A percentile compares a stretch with the other conserved stretches of the same genome.
These are phyloP conservation scores for Rachicladosporium sp. DNA, from an alignment of 2,329 filamentous ascomycete species.

Conservation along the genomic window DNA sequence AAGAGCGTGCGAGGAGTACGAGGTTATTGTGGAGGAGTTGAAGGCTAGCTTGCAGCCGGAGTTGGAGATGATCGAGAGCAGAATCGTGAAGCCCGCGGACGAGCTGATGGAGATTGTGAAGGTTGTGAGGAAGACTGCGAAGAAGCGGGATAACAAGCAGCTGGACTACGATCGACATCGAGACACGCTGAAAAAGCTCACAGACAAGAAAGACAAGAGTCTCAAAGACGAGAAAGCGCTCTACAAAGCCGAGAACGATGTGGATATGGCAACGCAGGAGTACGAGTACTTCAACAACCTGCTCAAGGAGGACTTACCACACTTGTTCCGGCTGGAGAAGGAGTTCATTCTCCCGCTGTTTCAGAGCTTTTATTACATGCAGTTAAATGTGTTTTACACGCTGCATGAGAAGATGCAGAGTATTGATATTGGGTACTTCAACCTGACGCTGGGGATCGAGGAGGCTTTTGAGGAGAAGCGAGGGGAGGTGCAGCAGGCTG, in stretches of 20 bases:
- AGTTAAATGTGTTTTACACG: conserved; percentile 97
- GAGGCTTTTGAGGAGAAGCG: conserved; percentile 83
- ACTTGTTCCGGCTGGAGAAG: conserved; percentile 76
- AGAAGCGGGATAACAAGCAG: conserved; percentile 94
- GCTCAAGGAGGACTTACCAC: conserved; percentile 88
- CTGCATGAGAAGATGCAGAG: conserved; percentile 96
- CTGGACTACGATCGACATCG: conserved; percentile 88
- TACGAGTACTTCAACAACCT: conserved; percentile 98
- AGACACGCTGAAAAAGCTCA: conserved; percentile 74
- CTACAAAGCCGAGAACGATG: conserved; percentile 87
- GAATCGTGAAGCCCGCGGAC: conserved; percentile 83
- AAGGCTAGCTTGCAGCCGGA: conserved; percentile 82
- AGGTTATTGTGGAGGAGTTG: conserved; percentile 76
- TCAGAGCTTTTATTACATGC: conserved; percentile 99
- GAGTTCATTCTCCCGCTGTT: conserved; percentile 96
- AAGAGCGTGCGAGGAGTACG: conserved; percentile 90
- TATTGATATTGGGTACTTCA: conserved; percentile 95
- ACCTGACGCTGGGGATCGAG: conserved; percentile 79
- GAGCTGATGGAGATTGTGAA: conserved; percentile 93
- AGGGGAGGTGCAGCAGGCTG: conserved; percentile 70
- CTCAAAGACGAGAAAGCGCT: conserved; percentile 95
- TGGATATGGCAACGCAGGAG: conserved; percentile 85
- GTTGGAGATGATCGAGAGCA: conserved; percentile 90
- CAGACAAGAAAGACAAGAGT: conserved; percentile 94
- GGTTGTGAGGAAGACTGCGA: conserved; percentile 73